Evolutionary conservation across 1,284 basidiomycete genomes (phyloP), one percentile per base, ranked within the genome.

Genomic region (Puccinia polysora): DNA sequence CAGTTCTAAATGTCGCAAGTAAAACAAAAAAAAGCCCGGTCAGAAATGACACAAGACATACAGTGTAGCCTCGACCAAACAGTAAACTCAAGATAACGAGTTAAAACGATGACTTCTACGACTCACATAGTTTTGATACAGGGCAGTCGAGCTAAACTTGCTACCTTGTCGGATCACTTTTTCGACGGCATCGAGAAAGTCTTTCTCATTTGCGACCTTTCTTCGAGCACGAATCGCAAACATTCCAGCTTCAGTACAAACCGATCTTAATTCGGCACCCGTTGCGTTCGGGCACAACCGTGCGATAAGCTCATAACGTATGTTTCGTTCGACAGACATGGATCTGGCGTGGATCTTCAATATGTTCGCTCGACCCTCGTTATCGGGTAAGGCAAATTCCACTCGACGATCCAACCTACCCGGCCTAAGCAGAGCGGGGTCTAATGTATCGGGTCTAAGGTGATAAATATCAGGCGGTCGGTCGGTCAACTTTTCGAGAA

Each of bases 181-280:
- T 83, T 98, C 95, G 2, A 98, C 95, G 4, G 93, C 91, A 78
- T 97, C 92, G 78, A 99, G 82, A 83, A 97, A 99, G 82, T 99
- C 96, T 73, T 92, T 87, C 80, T 99, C 96, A 4, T 91, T 94
- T 0, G 95, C 93, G 6, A 98, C 92, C 82, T 98, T 97, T 81
- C 96, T 85, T 77, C 96, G 84, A 69, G 93, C 91, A 74, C 96
- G 88, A 77, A 99, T 99, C 0, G 96, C 95, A 82, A 97, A 99
- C 96, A 99, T 98, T 50, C 96, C 96, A 40, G 96, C 96, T 84
- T 97, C 96, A 18, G 96, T 98, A 8, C 94, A 94, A 8, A 98
- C 95, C 30, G 91, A 93, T 65, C 94, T 88, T 74, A 99, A 82
- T 81, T 99, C 96, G 28, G 96, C 96, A 75, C 96, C 96, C 2